phyloP scores from a whole-genome alignment of 179 eudicot genomes.

The Patellifolia procumbens region DNA sequence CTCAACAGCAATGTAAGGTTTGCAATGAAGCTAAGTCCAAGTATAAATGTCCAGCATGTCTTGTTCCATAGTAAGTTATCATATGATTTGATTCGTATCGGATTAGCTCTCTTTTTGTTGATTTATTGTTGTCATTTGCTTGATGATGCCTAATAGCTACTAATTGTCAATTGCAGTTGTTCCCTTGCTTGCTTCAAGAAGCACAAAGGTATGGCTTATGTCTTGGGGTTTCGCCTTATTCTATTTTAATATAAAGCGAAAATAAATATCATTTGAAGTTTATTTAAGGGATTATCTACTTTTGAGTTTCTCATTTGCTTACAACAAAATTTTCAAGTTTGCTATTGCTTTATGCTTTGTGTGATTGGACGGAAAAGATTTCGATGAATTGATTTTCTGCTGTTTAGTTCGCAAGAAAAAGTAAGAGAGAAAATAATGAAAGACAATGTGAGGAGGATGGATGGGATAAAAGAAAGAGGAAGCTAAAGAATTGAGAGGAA shows the following conservation, averaged over 20 bases:
- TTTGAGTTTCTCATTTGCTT: not conserved
- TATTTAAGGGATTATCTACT: not conserved
- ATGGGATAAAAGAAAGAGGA: no score
- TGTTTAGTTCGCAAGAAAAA: no score
- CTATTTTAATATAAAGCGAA: not conserved
- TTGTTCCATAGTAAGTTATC: constrained; percentile 57
- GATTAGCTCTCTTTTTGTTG: not conserved
- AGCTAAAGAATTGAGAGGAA: no score
- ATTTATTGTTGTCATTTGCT: not conserved
- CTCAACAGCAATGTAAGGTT: constrained; percentile 57
- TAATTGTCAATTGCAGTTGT: constrained; percentile 50
- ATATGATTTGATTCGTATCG: not conserved
- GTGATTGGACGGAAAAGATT: no score
- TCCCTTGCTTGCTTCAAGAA: constrained; percentile 77
- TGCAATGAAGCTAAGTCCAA: constrained; percentile 72
- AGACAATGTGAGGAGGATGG: no score
- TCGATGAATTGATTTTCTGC: no score
- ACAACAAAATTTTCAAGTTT: not conserved
- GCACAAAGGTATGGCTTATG: constrained; percentile 63
- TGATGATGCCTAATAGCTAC: constrained; percentile 3
- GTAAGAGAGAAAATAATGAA: no score
- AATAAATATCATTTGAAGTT: not conserved
- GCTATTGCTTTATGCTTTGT: not conserved
- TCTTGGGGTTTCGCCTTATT: not conserved
- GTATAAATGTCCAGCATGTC: constrained; percentile 80